Conservation (phyloP, 257 asterid species). For the Plantago ovata region DNA sequence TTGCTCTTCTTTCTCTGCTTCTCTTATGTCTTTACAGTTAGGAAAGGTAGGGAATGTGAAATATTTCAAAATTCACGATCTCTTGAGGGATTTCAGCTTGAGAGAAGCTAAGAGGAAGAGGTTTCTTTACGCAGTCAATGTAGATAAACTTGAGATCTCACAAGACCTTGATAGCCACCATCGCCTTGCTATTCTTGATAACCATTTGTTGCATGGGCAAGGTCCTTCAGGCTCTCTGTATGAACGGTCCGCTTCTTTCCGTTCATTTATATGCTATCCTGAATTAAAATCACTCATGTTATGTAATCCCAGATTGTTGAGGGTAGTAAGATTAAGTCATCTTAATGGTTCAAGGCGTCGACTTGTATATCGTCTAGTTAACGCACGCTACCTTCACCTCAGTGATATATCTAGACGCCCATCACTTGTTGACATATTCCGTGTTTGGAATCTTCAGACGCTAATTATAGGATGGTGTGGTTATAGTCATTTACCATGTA, state of each 20-base stretch:
- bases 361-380: background rate
- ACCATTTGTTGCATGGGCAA: no score
- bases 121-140: background rate
- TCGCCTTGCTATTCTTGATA: background rate
- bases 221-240: no score
- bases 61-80: slow-evolving; percentile 8
- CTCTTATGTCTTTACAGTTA: no score
- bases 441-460: slow-evolving; percentile 18
- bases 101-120: slow-evolving; percentile 2
- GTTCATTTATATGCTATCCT: background rate
- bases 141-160: background rate
- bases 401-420: background rate
- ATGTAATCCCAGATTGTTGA: background rate
- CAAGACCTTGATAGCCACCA: background rate
- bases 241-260: no score
- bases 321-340: background rate
- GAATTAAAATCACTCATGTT: background rate
- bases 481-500: background rate
- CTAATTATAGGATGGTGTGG: background rate
- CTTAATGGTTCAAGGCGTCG: no score
- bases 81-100: slow-evolving; percentile 11
- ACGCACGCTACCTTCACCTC: background rate
- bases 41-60: background rate
- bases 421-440: background rate
- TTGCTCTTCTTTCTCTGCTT: no score